Percentiles rank a stretch among this genome's conserved stretches.
Evolutionary conservation across 2,329 filamentous ascomycete genomes (phyloP).

Genomic region (Cercospora citrullina): DNA sequence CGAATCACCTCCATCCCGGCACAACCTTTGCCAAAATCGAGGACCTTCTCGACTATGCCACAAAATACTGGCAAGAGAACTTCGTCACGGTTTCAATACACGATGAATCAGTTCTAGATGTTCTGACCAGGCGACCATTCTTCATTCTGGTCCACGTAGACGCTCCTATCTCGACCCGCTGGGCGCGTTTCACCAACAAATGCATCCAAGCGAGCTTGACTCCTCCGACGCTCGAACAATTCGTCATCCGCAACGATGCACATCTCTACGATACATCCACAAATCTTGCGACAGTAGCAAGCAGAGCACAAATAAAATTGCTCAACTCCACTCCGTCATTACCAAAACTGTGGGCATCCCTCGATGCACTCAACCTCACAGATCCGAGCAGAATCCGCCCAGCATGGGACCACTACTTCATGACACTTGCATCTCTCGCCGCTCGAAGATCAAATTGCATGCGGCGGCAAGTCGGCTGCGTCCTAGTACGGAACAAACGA

Average conservation of each 20-base stretch:
- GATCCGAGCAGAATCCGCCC: slow-evolving; percentile 80
- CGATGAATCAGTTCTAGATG: slow-evolving; percentile 70
- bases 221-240: slow-evolving; percentile 58
- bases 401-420: slow-evolving; percentile 96
- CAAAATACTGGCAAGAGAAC: slow-evolving; percentile 74
- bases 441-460: slow-evolving; percentile 94
- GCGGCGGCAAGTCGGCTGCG: slow-evolving; percentile 94
- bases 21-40: slow-evolving; percentile 61
- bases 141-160: slow-evolving; percentile 92
- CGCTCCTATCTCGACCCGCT: slow-evolving; percentile 80
- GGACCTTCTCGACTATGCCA: slow-evolving; percentile 79
- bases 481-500: slow-evolving; percentile 79
- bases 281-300: slow-evolving; percentile 74
- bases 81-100: slow-evolving; percentile 87
- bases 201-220: slow-evolving; percentile 48
- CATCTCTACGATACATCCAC: slow-evolving; percentile 68
- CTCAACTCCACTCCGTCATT: slow-evolving; percentile 79
- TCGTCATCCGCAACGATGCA: slow-evolving; percentile 65
- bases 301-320: slow-evolving; percentile 78
- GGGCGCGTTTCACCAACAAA: slow-evolving; percentile 70
- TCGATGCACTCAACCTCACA: slow-evolving; percentile 73
- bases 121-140: slow-evolving; percentile 77
- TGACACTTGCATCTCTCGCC: slow-evolving; percentile 90
- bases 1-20: slow-evolving; percentile 21
- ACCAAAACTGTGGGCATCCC: slow-evolving; percentile 67